Conservation (phyloP, 2,329 filamentous ascomycete genomes). For the Diplocarpon mali region DNA sequence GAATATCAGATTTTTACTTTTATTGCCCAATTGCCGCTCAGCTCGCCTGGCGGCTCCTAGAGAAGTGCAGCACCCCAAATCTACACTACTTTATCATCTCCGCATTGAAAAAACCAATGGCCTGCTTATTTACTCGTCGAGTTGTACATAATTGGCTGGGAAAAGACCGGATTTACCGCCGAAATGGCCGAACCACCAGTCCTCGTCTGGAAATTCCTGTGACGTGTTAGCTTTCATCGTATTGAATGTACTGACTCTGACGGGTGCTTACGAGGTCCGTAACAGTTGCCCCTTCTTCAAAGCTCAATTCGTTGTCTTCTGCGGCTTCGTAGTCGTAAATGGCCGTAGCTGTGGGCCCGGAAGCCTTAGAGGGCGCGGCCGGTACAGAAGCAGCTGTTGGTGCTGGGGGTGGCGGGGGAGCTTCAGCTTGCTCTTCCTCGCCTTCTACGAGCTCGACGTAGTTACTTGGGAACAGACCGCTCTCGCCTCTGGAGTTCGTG, state of each 20-base stretch:
- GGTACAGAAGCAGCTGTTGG: conserved; percentile 32
- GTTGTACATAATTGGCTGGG: conserved; percentile 59
- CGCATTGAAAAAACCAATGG: not conserved
- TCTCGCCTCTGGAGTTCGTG: conserved; percentile 72
- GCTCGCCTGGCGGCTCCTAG: not conserved
- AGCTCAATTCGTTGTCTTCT: conserved; percentile 81
- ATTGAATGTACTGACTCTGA: not conserved
- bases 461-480: conserved; percentile 89
- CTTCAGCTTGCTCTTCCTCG: conserved; percentile 31
- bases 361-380: conserved; percentile 27
- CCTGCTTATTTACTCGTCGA: conserved; percentile 27
- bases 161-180: conserved; percentile 75
- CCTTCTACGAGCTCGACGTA: conserved; percentile 81
- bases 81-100: not conserved
- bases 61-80: no score
- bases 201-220: conserved; percentile 93
- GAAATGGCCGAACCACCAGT: conserved; percentile 95
- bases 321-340: conserved; percentile 95
- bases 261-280: conserved; percentile 55
- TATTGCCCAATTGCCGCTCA: not conserved
- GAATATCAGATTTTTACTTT: not conserved
- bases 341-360: conserved; percentile 62
- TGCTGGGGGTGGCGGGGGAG: conserved; percentile 21
- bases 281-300: conserved; percentile 80
- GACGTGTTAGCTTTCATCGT: conserved; percentile 5